These are phyloP conservation scores for Adansonia madagascariensis DNA, from an alignment of 441 rosid genomes.

Conservation along the genomic window DNA sequence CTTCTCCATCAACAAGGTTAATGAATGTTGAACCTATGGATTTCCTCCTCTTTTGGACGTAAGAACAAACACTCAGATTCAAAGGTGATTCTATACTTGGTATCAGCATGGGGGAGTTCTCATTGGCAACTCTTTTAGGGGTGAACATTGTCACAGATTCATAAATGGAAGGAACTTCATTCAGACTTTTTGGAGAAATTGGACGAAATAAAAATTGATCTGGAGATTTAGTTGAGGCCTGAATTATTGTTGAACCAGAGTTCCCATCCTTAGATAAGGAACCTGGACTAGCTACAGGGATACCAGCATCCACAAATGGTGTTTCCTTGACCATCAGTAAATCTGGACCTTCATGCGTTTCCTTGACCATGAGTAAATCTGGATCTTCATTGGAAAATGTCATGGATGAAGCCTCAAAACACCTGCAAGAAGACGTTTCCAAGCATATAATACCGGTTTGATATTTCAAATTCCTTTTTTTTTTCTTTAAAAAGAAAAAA, in stretches of 20 bases:
- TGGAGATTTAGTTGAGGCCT: slow-evolving; percentile 50
- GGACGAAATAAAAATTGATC: slow-evolving; percentile 52
- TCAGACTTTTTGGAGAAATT: slow-evolving; percentile 40
- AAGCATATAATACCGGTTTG: background rate
- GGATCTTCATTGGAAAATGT: slow-evolving; percentile 54
- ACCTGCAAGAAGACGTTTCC: slow-evolving; percentile 52
- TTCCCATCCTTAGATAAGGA: slow-evolving; percentile 52
- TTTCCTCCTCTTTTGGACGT: slow-evolving; percentile 64
- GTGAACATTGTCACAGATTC: slow-evolving; percentile 44
- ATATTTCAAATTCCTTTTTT: background rate
- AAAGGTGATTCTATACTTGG: slow-evolving; percentile 58
- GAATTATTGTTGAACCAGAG: slow-evolving; percentile 56
- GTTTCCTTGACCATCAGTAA: slow-evolving; percentile 62
- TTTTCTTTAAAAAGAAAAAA: too few species aligned
- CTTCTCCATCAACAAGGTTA: slow-evolving; percentile 44
- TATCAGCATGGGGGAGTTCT: slow-evolving; percentile 40
- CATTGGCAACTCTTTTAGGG: slow-evolving; percentile 49
- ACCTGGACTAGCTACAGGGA: slow-evolving; percentile 50
- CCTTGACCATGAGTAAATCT: slow-evolving; percentile 58
- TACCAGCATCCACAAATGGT: slow-evolving; percentile 41
- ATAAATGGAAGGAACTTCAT: slow-evolving; percentile 38
- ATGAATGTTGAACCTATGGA: slow-evolving; percentile 43
- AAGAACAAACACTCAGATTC: slow-evolving; percentile 74
- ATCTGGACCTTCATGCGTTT: slow-evolving; percentile 67
- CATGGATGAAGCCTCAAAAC: slow-evolving; percentile 39